Conservation (phyloP, 1,284 basidiomycete genomes). For the Naganishia cerealis region DNA sequence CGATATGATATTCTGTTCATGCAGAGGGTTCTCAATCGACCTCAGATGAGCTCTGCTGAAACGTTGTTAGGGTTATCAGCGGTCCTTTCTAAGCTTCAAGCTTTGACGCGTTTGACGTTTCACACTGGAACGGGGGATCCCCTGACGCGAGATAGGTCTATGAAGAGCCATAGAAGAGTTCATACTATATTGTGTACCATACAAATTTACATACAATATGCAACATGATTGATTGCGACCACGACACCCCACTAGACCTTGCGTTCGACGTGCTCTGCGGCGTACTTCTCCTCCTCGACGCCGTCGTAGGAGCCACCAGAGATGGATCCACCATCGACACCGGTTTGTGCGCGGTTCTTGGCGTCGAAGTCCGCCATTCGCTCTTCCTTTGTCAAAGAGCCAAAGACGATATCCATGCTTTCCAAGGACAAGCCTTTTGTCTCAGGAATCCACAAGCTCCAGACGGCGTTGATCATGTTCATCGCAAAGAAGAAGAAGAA, state of each 20-base stretch:
- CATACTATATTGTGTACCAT: too few relatives aligned
- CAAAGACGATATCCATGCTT: slow-evolving; percentile 73
- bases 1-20: too few relatives aligned
- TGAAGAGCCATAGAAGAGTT: too few relatives aligned
- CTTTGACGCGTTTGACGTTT: too few relatives aligned
- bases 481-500: slow-evolving; percentile 53
- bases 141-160: too few relatives aligned
- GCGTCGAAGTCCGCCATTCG: slow-evolving; percentile 47
- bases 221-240: background rate
- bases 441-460: slow-evolving; percentile 61
- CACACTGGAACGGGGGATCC: too few relatives aligned
- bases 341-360: slow-evolving; percentile 9
- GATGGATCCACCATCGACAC: slow-evolving; percentile 25
- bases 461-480: slow-evolving; percentile 51
- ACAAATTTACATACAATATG: background rate
- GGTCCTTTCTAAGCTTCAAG: too few relatives aligned
- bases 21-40: too few relatives aligned
- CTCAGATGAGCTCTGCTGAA: too few relatives aligned
- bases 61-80: too few relatives aligned
- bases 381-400: slow-evolving; percentile 62
- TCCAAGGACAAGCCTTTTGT: slow-evolving; percentile 55
- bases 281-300: slow-evolving; percentile 24
- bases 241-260: slow-evolving; percentile 8
- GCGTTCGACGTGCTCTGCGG: slow-evolving; percentile 27
- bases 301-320: slow-evolving; percentile 28